Evolutionary conservation across 371 early-diverging fungal genomes (phyloP), one percentile per base, ranked within the genome.

Genomic region (Apophysomyces trapeziformis): DNA sequence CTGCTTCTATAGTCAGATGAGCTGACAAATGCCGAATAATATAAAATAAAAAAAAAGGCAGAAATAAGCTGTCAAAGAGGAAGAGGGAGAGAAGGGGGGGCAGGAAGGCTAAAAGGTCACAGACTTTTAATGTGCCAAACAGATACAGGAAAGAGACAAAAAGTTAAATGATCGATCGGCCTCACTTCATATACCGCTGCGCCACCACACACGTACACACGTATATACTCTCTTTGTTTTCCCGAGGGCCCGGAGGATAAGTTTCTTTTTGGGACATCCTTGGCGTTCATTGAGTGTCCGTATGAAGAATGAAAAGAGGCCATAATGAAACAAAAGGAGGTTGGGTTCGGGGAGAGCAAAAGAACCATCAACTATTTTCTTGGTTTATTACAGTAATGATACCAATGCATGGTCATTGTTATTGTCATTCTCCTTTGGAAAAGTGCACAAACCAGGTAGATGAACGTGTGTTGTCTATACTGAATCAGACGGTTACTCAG

Each of bases 401-500:
- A 13, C n/a, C 6, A 18, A 13, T 45, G 8, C 8, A 18, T 13
- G 13, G 46, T 45, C 13, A 6, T 6, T 13, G 13, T 18, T 18
- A n/a, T 45, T 6, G 46, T 13, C 46, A 45, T 45, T 45, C 13
- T 18, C 16, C 46, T 13, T 13, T 45, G 13, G 4, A 6, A 13
- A 13, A 6, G 54, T 21, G 54, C 54, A 50, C 54, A 50, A 50
- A 50, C 54, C 54, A 50, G 54, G 54, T 50, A 26, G 21, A 50
- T 8, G 21, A 50, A 50, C 54, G 54, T n/a, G 54, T 50, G 54
- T 21, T 18, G 54, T 50, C 21, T 50, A 26, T 50, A 50, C 21
- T 9, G 21, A 50, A 50, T 50, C 54, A 50, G 54, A 50, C 9
- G 54, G 9, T 21, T 50, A 26, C 32, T n/a, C 21, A 21, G 13